Evolutionary conservation across 2,329 filamentous ascomycete genomes (phyloP).

Genomic region (Chaetomiaceae sp.): DNA sequence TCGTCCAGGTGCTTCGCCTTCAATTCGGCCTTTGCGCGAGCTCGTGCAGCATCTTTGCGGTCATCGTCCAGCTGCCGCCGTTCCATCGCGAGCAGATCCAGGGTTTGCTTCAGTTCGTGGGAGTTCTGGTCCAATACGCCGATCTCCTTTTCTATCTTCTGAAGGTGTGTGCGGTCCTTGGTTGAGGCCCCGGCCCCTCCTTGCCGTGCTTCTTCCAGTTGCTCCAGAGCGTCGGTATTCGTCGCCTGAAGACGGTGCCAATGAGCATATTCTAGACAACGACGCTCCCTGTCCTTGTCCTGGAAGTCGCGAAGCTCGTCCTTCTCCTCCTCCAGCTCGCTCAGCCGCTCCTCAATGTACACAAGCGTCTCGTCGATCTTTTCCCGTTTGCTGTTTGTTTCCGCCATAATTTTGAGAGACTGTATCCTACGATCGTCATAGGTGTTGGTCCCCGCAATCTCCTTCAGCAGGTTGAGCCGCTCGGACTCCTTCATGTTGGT

Average conservation of each 20-base stretch:
- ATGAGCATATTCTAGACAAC: constrained; percentile 91
- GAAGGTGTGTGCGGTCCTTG: constrained; percentile 70
- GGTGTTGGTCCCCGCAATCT: constrained; percentile 96
- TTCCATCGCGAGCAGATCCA: constrained; percentile 81
- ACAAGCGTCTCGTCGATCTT: constrained; percentile 92
- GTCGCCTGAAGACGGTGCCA: constrained; percentile 84
- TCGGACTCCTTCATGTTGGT: constrained; percentile 99
- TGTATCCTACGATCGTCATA: constrained; percentile 91
- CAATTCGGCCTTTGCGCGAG: constrained; percentile 79
- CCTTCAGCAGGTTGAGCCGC: constrained; percentile 83
- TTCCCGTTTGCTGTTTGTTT: constrained; percentile 88
- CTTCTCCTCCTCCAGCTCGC: constrained; percentile 93
- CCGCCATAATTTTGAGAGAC: constrained; percentile 92
- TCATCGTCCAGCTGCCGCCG: constrained; percentile 86
- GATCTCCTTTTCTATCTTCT: constrained; percentile 75
- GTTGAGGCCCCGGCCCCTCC: constrained; percentile 82
- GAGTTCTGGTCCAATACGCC: constrained; percentile 73
- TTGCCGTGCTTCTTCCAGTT: constrained; percentile 75
- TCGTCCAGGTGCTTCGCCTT: constrained; percentile 79
- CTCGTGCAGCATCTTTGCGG: constrained; percentile 73
- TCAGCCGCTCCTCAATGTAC: constrained; percentile 85
- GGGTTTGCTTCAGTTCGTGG: constrained; percentile 71
- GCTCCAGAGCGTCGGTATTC: constrained; percentile 71
- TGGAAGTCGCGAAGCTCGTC: constrained; percentile 92
- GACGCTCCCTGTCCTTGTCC: constrained; percentile 86